phyloP scores from a whole-genome alignment of 768 basidiomycete species.

The Boletus coccyginus region DNA sequence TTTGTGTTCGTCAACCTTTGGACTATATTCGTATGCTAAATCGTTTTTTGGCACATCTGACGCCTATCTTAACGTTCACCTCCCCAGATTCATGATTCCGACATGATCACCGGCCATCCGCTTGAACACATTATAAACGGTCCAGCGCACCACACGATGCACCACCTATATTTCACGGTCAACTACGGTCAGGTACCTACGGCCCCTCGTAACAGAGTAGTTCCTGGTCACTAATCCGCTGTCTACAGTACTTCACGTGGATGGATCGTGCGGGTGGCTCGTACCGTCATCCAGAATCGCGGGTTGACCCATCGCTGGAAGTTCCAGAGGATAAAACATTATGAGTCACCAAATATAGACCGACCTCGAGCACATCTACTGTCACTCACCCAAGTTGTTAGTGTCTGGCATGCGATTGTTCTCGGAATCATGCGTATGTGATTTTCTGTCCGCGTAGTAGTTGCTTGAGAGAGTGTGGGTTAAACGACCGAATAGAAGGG shows the following conservation, averaged over 20 bases:
- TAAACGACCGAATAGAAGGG: too few relatives aligned
- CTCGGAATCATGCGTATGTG: too few relatives aligned
- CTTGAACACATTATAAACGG: constrained; percentile 93
- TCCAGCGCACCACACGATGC: constrained; percentile 97
- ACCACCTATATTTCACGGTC: constrained; percentile 94
- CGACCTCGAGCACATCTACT: constrained; percentile 15
- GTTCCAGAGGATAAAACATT: constrained; percentile 31
- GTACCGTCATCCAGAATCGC: constrained; percentile 83
- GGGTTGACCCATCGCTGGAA: constrained; percentile 83
- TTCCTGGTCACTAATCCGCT: constrained; percentile 14
- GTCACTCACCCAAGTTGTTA: background rate
- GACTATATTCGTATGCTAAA: constrained; percentile 74
- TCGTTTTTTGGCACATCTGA: background rate
- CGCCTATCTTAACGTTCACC: background rate
- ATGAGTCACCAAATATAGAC: constrained; percentile 10
- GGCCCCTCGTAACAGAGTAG: background rate
- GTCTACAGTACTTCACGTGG: constrained; percentile 91
- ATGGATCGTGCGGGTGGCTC: constrained; percentile 81
- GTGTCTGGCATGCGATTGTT: too few relatives aligned
- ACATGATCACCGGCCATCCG: constrained; percentile 92
- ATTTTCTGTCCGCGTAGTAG: too few relatives aligned
- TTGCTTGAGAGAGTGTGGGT: too few relatives aligned
- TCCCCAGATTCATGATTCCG: constrained; percentile 91
- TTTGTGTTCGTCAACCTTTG: constrained; percentile 94
- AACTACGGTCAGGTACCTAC: constrained; percentile 88